Base-by-base conservation (phyloP, 768 basidiomycete species). In the Suillus spraguei region DNA sequence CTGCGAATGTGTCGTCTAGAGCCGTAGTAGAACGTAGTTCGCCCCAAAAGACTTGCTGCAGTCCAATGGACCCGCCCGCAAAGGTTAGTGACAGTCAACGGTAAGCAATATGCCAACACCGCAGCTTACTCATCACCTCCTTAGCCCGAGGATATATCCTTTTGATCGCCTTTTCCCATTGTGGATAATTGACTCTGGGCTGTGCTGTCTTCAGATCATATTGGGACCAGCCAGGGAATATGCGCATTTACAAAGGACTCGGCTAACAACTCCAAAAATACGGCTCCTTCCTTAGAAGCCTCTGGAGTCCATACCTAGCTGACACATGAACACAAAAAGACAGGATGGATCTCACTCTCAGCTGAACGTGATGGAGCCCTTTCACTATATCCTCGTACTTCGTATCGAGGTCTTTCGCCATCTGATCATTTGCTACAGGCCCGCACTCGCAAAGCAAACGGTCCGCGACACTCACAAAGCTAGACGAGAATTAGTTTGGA, bases 181-280 rank as follows among this genome's bases (percentile, higher is more conserved):
- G 83, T 0, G 95, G 95, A 74, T 96, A 91, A 69, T 97, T 97
- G 56, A 96, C 95, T 77, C 97, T 96, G 7, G 94, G 95, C 77
- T 95, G 94, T 0, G 94, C 96, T 42, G 91, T 96, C 92, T 95
- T 41, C 24, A 28, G 5, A 10, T 28, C 10, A 60, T 28, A 42
- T 44, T 61, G 32, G 42, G 5, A 50, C 35, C 22, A 11, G 38
- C 41, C 63, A 38, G 50, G 14, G 22, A 5, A 22, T 8, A 42
- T 96, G 95, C 0, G 92, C 87, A 67, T 92, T 87, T 50, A 85
- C 87, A 69, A 93, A 97, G 0, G 90, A 88, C 69, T 89, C 90
- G 3, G 95, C 90, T 20, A 97, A 76, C 7, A 87, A 85, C 64
- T 93, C 89, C 76, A 97, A 77, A 68, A 97, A 97, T 68, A 97